Conservation (phyloP, 495 filamentous ascomycete genomes). For the Sordaria brevicollis region DNA sequence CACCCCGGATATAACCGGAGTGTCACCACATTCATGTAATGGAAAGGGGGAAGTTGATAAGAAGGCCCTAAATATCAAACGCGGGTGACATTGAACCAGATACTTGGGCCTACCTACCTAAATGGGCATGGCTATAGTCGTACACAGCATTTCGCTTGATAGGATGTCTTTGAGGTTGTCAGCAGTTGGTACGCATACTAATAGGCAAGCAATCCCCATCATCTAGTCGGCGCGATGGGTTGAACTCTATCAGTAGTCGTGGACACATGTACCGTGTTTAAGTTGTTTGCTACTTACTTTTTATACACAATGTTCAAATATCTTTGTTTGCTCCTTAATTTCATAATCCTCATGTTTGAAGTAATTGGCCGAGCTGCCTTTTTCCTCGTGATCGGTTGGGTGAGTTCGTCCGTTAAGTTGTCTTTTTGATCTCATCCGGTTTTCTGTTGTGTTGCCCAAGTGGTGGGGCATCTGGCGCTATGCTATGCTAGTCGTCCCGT, state of each 20-base stretch:
- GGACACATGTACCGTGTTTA: neutral
- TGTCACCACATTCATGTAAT: neutral
- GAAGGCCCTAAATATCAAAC: neutral
- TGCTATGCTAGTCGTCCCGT: neutral
- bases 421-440: neutral
- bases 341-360: neutral
- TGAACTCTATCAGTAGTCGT: neutral
- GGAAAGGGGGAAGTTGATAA: neutral
- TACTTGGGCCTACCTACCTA: neutral
- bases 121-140: neutral
- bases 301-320: neutral
- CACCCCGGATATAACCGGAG: neutral
- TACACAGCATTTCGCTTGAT: neutral
- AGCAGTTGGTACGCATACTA: neutral
- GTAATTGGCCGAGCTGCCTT: neutral
- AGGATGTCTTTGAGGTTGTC: neutral
- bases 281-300: neutral
- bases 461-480: neutral
- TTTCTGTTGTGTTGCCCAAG: neutral
- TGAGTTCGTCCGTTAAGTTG: neutral
- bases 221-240: neutral
- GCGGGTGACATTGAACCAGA: neutral
- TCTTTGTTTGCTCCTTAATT: neutral
- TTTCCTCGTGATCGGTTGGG: neutral
- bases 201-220: neutral